Base-by-base conservation (phyloP, 495 filamentous ascomycete genomes). In the Tuber aestivum region DNA sequence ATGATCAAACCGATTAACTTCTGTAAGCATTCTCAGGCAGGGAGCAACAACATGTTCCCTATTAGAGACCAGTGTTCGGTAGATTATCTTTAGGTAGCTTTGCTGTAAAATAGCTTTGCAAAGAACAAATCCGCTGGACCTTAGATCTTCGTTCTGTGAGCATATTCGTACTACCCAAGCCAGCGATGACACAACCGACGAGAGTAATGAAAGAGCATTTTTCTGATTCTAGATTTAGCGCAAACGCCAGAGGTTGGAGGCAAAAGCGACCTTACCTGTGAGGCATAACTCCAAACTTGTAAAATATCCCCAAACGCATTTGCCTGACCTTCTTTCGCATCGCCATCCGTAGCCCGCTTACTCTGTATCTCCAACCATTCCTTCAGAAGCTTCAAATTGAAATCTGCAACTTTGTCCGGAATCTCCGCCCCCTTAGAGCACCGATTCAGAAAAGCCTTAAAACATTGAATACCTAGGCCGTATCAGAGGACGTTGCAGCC, bases 101-200 rank as follows among this genome's bases (percentile, higher is more conserved):
- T 72, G 79, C 35, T 79, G 76, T 41, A 83, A 41, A 70, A 83
- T 56, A 27, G 72, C 74, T 50, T 81, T 80, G 69, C 79, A 79
- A 21, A 83, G 74, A 38, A 76, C 69, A 21, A 75, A 37, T 38
- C 82, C 82, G 38, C 74, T 71, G 32, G 70, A 14, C 38, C 71
- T 79, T 61, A 83, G 74, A 41, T 83, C 79, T 32, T 81, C 76
- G n/a, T 83, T 76, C n/a, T 83, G 70, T 41, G 81, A 83, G n/a
- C 78, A 83, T 71, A 72, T 77, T 38, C 81, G 79, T 14, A 83
- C 72, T 42, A 83, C 75, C n/a, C 75, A 41, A 27, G 75, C 79
- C 45, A 83, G 32, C 6, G 77, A 74, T 32, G 81, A 70, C 65
- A 81, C 74, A 37, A 80, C 45, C 50, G 72, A 48, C 20, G 77